Conservation (phyloP, 106 monocot species). For the Allium cepa region DNA sequence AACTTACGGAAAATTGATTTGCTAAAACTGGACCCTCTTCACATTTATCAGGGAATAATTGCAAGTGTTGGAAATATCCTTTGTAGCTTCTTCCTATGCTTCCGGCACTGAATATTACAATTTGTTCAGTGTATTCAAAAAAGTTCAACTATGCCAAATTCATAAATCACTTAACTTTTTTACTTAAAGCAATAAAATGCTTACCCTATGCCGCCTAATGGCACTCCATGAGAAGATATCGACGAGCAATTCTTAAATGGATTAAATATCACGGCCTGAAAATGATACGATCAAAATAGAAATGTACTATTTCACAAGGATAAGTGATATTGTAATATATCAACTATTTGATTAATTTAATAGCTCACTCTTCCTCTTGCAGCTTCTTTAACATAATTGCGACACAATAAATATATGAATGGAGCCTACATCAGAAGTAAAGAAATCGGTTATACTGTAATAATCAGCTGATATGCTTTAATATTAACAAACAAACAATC, state of each 20-base stretch:
- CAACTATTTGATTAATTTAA: neutral
- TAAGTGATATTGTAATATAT: neutral
- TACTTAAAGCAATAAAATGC: neutral
- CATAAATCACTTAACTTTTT: neutral
- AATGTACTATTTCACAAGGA: neutral
- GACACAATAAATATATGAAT: constrained; percentile 12
- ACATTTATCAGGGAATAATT: constrained; percentile 62
- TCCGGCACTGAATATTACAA: constrained; percentile 47
- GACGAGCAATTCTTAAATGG: constrained; percentile 38
- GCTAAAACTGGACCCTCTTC: constrained; percentile 73
- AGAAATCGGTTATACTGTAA: neutral
- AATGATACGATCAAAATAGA: neutral
- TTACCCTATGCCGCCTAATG: constrained; percentile 67
- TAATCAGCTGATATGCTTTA: neutral
- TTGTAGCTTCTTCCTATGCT: constrained; percentile 91
- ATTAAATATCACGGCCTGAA: constrained; percentile 30
- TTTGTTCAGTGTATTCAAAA: neutral
- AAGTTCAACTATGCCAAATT: neutral
- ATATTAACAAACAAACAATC: neutral
- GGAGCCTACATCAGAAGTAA: constrained; percentile 15
- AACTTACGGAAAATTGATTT: constrained; percentile 88
- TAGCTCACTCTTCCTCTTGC: constrained; percentile 33
- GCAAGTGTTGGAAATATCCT: constrained; percentile 78
- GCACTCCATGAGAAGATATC: constrained; percentile 36
- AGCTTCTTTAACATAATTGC: constrained; percentile 19